Conservation (phyloP, 192 early-diverging fungal species). For the Dispira simplex region DNA sequence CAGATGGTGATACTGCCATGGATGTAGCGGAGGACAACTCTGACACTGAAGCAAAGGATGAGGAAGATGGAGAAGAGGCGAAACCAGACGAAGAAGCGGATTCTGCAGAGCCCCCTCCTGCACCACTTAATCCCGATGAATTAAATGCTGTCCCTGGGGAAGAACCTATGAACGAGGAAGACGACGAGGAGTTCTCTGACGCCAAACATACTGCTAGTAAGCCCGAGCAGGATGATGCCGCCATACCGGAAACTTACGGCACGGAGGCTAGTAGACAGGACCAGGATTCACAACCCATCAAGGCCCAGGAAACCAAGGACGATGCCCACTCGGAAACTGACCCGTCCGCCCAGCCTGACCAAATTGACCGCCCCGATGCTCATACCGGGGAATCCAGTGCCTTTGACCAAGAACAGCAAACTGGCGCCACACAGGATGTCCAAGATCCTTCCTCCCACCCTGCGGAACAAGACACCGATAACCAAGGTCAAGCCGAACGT, state of each 20-base stretch:
- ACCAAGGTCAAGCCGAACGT: neutral
- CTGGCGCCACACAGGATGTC: neutral
- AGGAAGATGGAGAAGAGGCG: slow-evolving; percentile 22
- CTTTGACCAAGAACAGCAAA: slow-evolving; percentile 15
- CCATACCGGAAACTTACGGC: slow-evolving; percentile 18
- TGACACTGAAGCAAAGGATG: slow-evolving; percentile 18
- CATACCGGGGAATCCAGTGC: slow-evolving; percentile 12
- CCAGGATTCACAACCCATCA: slow-evolving; percentile 21
- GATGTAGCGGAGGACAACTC: slow-evolving; percentile 20
- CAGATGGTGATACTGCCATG: slow-evolving; percentile 16
- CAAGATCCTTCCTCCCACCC: neutral
- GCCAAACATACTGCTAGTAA: slow-evolving; percentile 26
- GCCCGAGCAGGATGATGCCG: slow-evolving; percentile 24
- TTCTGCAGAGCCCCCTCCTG: slow-evolving; percentile 19
- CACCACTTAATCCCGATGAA: slow-evolving; percentile 21
- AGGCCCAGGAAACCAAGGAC: slow-evolving; percentile 32
- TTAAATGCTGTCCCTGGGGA: slow-evolving; percentile 26
- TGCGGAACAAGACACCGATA: neutral
- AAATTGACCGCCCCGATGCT: neutral
- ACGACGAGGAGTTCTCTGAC: slow-evolving; percentile 27
- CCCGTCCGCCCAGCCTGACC: slow-evolving; percentile 31
- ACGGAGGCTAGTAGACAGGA: slow-evolving; percentile 21
- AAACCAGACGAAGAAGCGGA: slow-evolving; percentile 21
- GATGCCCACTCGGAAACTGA: slow-evolving; percentile 39
- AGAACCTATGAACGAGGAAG: slow-evolving; percentile 26